Conservation (phyloP, 1,284 basidiomycete species). For the Athelia sp. region DNA sequence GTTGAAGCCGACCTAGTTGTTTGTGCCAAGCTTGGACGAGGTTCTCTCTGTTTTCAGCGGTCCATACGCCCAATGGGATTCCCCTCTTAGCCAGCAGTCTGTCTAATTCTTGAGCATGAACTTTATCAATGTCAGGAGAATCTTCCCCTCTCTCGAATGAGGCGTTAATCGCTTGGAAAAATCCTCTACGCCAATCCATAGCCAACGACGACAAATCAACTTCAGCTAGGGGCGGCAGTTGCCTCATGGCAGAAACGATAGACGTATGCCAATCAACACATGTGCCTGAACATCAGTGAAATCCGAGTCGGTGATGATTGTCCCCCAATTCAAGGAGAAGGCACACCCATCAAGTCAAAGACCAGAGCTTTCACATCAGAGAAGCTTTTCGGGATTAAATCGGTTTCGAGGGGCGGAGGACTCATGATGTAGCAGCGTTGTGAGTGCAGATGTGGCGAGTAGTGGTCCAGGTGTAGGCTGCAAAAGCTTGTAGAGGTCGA, state of each 20-base stretch:
- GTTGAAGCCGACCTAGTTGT: too few species aligned
- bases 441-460: too few species aligned
- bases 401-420: too few species aligned
- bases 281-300: slow-evolving; percentile 4
- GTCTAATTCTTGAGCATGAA: slow-evolving; percentile 7
- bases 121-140: slow-evolving; percentile 6
- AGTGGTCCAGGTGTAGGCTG: too few species aligned
- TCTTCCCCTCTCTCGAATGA: slow-evolving; percentile 6
- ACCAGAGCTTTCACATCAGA: slow-evolving; percentile 1
- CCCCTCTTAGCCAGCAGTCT: neutral
- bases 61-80: slow-evolving; percentile 2
- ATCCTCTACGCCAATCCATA: slow-evolving; percentile 7
- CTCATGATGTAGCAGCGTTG: too few species aligned
- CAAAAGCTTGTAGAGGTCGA: too few species aligned
- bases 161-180: slow-evolving; percentile 5
- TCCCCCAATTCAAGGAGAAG: too few species aligned
- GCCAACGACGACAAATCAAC: slow-evolving; percentile 5
- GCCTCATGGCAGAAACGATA: slow-evolving; percentile 3
- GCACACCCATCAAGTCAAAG: slow-evolving; percentile 1
- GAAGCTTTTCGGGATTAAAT: neutral
- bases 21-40: slow-evolving; percentile 6
- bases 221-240: neutral
- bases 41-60: neutral
- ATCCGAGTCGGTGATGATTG: neutral
- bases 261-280: slow-evolving; percentile 9